phyloP scores from a whole-genome alignment of 2,329 filamentous ascomycete species.

The Paraphaeosphaeria minitans region DNA sequence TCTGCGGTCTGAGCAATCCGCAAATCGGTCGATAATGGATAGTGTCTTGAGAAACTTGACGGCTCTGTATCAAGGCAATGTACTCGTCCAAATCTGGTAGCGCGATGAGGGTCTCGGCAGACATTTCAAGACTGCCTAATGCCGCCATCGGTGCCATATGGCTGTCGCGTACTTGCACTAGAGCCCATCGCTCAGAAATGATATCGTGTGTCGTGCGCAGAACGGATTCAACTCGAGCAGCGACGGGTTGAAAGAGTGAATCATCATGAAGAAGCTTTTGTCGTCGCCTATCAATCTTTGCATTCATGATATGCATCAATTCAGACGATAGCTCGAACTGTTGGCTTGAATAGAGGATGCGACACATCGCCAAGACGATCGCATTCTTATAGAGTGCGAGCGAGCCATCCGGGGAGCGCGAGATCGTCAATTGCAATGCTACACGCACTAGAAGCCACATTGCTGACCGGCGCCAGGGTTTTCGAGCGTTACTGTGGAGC shows the following conservation, averaged over 20 bases:
- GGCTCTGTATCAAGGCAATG: neutral
- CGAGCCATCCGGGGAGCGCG: neutral
- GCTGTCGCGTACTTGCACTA: conserved; percentile 1
- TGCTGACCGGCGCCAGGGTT: neutral
- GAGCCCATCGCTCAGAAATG: neutral
- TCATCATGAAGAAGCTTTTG: neutral
- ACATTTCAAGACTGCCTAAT: neutral
- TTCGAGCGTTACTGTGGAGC: neutral
- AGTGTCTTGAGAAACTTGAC: neutral
- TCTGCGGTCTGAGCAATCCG: neutral
- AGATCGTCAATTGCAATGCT: neutral
- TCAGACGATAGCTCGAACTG: neutral
- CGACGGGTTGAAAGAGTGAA: neutral
- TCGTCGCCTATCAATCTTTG: neutral
- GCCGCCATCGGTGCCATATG: neutral
- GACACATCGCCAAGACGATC: neutral
- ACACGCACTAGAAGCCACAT: neutral
- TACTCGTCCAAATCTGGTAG: neutral
- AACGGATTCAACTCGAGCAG: neutral
- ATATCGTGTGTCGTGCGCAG: neutral
- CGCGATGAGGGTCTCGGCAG: neutral
- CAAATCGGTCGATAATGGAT: neutral
- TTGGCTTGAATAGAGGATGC: neutral
- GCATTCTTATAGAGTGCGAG: neutral
- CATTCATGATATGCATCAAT: neutral